Percentiles rank a stretch among this genome's conserved stretches.
phyloP scores from a whole-genome alignment of 2,329 filamentous ascomycete genomes.

The Claviceps quebecensis region DNA sequence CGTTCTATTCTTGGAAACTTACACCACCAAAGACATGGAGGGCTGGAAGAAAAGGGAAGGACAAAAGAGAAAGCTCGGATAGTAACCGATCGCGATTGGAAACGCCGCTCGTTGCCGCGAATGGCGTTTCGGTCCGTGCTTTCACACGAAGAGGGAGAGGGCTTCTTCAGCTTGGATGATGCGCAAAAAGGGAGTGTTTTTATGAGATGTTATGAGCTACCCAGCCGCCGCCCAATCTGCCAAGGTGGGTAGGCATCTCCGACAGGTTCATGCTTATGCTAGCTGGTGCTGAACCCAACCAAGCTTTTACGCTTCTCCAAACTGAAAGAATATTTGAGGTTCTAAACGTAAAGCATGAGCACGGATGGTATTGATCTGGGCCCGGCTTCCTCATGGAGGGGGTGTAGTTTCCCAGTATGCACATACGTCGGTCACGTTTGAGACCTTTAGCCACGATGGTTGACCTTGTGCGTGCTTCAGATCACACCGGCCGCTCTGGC shows the following conservation, averaged over 20 bases:
- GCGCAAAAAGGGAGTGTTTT: neutral
- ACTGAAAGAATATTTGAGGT: neutral
- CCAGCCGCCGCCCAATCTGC: neutral
- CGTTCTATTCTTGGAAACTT: neutral
- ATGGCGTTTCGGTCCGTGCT: neutral
- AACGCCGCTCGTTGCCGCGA: neutral
- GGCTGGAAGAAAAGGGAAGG: neutral
- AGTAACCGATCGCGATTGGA: slow-evolving; percentile 2
- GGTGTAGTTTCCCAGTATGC: neutral
- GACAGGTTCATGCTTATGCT: neutral
- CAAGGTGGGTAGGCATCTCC: slow-evolving; percentile 1
- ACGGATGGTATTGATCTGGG: neutral
- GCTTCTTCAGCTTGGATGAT: neutral
- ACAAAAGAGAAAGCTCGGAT: neutral
- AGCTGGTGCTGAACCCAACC: neutral
- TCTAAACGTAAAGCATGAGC: neutral
- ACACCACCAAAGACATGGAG: neutral
- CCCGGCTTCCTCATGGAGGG: neutral
- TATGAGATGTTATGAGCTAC: neutral
- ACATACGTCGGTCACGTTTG: neutral
- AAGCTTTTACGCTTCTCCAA: neutral
- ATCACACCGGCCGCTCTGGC: no score
- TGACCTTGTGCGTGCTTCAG: neutral
- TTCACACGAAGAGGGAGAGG: neutral
- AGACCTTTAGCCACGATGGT: neutral